phyloP scores from a whole-genome alignment of 139 green algal species.

The Chlorella sp. region DNA sequence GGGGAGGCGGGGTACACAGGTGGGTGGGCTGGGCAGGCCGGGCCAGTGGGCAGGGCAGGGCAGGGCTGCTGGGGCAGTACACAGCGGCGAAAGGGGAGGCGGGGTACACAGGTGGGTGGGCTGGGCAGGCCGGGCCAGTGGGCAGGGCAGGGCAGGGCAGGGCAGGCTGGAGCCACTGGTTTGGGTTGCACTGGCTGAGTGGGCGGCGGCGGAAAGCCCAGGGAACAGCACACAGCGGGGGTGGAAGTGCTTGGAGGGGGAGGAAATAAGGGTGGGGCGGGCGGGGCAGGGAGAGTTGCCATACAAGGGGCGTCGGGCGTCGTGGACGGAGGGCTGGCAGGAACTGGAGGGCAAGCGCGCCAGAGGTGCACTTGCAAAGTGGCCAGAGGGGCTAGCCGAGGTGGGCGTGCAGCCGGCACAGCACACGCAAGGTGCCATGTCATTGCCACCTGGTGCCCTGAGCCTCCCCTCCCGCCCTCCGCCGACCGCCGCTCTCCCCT shows the following conservation, averaged over 20 bases:
- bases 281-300: too few species aligned
- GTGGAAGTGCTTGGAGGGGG: neutral
- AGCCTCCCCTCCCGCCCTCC: neutral
- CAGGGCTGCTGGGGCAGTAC: conserved; percentile 90
- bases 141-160: neutral
- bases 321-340: too few species aligned
- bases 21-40: neutral
- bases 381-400: too few species aligned
- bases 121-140: neutral
- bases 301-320: too few species aligned
- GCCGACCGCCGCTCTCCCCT: neutral
- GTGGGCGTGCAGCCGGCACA: too few species aligned
- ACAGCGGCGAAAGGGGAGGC: conserved; percentile 46
- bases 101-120: conserved; percentile 22
- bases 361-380: too few species aligned
- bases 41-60: neutral
- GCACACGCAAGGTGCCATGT: too few species aligned
- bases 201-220: too few species aligned
- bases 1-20: conserved; percentile 34
- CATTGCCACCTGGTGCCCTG: neutral
- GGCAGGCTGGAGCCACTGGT: too few species aligned
- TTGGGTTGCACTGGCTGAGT: too few species aligned
- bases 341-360: too few species aligned
- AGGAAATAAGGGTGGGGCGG: neutral
- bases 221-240: too few species aligned